These are phyloP conservation scores for Rhododendron ovatum DNA, from an alignment of 148 eudicot species.

Conservation along the genomic window DNA sequence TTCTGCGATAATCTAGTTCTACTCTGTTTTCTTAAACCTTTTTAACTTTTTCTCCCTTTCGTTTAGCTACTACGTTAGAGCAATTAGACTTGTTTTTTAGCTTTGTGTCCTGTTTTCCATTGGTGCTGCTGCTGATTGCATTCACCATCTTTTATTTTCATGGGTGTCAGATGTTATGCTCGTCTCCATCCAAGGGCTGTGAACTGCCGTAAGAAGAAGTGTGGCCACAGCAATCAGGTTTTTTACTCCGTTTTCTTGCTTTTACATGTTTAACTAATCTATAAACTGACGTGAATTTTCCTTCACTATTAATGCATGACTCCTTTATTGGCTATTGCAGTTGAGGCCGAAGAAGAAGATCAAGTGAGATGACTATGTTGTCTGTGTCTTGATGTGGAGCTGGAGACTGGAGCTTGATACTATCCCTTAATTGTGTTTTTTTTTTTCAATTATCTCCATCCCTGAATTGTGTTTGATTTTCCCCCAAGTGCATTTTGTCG, in stretches of 20 bases:
- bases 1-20: background rate
- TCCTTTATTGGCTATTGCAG: slow-evolving; percentile 9
- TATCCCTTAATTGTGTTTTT: background rate
- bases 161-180: slow-evolving; percentile 35
- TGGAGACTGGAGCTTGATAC: no score
- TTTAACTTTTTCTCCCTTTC: background rate
- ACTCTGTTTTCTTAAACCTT: background rate
- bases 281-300: background rate
- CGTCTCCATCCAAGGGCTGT: slow-evolving; percentile 40
- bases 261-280: background rate
- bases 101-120: background rate
- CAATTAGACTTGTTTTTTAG: background rate
- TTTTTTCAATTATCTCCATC: background rate
- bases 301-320: background rate
- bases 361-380: slow-evolving; percentile 10
- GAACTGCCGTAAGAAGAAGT: slow-evolving; percentile 48
- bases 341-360: slow-evolving; percentile 39
- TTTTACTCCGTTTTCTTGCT: background rate
- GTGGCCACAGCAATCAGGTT: slow-evolving; percentile 33
- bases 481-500: background rate
- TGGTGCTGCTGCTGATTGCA: background rate
- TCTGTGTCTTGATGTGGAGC: slow-evolving; percentile 2
- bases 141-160: background rate
- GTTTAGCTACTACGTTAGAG: background rate
- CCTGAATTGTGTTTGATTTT: background rate